A percentile compares a stretch with the other conserved stretches of the same genome.
phyloP scores from a whole-genome alignment of 1,139 yeast species.

The Diutina pseudorugosa region DNA sequence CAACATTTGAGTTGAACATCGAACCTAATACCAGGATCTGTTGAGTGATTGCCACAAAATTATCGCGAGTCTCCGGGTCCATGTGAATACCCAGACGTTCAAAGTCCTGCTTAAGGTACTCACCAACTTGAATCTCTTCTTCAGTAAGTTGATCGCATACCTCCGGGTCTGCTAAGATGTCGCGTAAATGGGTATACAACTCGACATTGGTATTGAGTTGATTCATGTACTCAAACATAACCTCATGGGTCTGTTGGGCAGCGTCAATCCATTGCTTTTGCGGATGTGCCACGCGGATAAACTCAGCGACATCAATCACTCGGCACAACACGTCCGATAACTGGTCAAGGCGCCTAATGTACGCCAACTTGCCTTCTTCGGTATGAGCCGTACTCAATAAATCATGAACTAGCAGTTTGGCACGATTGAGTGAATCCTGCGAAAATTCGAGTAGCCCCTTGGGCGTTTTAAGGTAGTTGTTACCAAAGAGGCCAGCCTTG shows the following conservation, averaged over 20 bases:
- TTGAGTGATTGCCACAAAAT: conserved; percentile 71
- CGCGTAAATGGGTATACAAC: conserved; percentile 47
- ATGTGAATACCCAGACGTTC: conserved; percentile 84
- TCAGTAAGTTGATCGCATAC: conserved; percentile 30
- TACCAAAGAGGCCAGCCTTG: conserved; percentile 59
- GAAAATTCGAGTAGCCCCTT: conserved; percentile 63
- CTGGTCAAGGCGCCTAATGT: conserved; percentile 63
- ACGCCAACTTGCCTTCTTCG: conserved; percentile 36
- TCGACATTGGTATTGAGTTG: conserved; percentile 76
- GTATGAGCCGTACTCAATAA: conserved; percentile 36
- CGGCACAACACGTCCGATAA: conserved; percentile 82
- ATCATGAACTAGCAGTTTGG: conserved; percentile 45
- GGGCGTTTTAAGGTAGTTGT: conserved; percentile 57
- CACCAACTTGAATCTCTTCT: conserved; percentile 80
- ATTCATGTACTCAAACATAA: conserved; percentile 91
- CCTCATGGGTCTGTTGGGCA: conserved; percentile 82
- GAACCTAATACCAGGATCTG: conserved; percentile 78
- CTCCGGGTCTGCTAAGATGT: conserved; percentile 34
- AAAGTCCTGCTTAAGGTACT: conserved; percentile 70
- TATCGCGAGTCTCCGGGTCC: conserved; percentile 51
- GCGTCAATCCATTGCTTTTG: conserved; percentile 56
- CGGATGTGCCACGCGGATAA: conserved; percentile 84
- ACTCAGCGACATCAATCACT: conserved; percentile 90
- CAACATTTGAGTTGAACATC: conserved; percentile 51
- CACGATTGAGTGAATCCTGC: conserved; percentile 45